Evolutionary conservation across 495 filamentous ascomycete species (phyloP).

Genomic region (Cercophora sp.): DNA sequence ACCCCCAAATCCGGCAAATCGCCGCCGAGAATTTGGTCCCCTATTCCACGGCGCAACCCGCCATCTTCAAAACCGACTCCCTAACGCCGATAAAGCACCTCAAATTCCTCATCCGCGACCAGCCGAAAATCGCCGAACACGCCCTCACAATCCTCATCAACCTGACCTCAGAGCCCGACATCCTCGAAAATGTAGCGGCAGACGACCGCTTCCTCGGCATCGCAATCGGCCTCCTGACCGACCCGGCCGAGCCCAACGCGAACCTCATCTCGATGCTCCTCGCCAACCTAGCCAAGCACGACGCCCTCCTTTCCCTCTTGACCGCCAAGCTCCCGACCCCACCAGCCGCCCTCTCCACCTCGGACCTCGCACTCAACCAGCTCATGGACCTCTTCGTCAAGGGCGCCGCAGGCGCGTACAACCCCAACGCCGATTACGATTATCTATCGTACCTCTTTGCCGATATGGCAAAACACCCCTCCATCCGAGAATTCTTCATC

Average conservation of each 20-base stretch:
- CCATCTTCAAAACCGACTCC: constrained; percentile 77
- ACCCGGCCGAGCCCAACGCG: constrained; percentile 62
- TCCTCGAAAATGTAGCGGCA: constrained; percentile 65
- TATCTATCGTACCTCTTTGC: constrained; percentile 93
- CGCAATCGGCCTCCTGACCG: constrained; percentile 63
- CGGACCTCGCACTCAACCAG: constrained; percentile 75
- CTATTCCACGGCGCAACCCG: constrained; percentile 71
- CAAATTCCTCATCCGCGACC: constrained; percentile 82
- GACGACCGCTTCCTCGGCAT: constrained; percentile 81
- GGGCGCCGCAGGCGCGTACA: constrained; percentile 74
- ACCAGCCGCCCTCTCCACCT: constrained; percentile 60
- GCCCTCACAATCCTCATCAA: constrained; percentile 93
- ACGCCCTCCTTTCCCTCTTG: constrained; percentile 63
- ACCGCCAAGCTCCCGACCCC: constrained; percentile 56
- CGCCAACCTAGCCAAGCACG: constrained; percentile 82
- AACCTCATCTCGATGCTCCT: constrained; percentile 87
- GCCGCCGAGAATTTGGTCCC: constrained; percentile 83
- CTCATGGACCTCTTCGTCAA: constrained; percentile 94
- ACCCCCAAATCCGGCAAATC: constrained; percentile 69
- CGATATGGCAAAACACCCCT: constrained; percentile 74
- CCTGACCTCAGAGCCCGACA: constrained; percentile 70
- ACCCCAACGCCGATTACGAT: constrained; percentile 83
- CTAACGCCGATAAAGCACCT: constrained; percentile 80
- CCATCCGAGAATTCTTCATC: constrained; percentile 74
- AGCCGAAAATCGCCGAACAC: constrained; percentile 83